These are phyloP conservation scores for Biancaea sappan DNA, from an alignment of 306 rosid genomes.

Conservation along the genomic window DNA sequence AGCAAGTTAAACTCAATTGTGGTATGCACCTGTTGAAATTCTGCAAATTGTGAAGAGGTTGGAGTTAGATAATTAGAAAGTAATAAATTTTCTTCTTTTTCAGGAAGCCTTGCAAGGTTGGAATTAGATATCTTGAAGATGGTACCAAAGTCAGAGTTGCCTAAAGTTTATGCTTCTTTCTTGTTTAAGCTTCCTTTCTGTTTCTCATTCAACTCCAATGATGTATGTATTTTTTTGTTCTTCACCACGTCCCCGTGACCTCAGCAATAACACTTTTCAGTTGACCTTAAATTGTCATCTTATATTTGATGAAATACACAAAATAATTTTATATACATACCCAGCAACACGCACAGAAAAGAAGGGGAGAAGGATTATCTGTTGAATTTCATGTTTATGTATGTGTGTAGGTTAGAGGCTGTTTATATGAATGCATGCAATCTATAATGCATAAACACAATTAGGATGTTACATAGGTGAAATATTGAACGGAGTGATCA, in stretches of 20 bases:
- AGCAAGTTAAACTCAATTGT: slow-evolving; percentile 85
- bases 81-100: slow-evolving; percentile 22
- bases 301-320: slow-evolving; percentile 4
- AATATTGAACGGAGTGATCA: not conserved
- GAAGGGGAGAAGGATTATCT: not conserved
- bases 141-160: slow-evolving; percentile 84
- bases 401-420: slow-evolving; percentile 15
- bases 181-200: slow-evolving; percentile 15
- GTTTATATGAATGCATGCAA: not conserved
- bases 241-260: not conserved
- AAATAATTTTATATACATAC: not conserved
- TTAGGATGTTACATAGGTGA: not conserved
- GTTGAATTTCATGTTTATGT: slow-evolving; percentile 3
- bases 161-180: slow-evolving; percentile 16
- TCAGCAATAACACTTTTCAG: not conserved
- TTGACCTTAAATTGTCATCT: slow-evolving; percentile 10
- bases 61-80: not conserved
- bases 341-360: not conserved
- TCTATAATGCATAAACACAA: slow-evolving; percentile 9
- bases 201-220: not conserved
- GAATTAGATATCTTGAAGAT: slow-evolving; percentile 84
- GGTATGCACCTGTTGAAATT: slow-evolving; percentile 38
- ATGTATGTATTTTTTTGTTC: not conserved
- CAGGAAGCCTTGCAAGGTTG: slow-evolving; percentile 92
- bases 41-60: slow-evolving; percentile 16